phyloP scores from a whole-genome alignment of 371 early-diverging fungal genomes.

The Coemansia sp. region DNA sequence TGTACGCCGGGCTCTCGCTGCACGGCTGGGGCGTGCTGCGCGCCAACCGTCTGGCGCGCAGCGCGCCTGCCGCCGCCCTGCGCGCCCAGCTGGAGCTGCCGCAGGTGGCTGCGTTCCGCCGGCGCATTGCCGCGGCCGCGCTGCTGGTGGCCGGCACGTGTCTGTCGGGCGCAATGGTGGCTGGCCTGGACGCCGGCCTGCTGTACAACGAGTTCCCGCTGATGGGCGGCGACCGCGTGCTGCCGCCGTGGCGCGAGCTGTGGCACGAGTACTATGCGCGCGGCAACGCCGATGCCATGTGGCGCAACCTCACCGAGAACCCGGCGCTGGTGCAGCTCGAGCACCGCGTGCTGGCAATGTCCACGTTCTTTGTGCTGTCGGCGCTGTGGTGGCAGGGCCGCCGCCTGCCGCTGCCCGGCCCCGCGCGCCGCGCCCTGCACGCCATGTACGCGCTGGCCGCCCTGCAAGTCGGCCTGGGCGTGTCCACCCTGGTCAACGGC shows the following conservation, averaged over 20 bases:
- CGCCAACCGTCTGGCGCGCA: slow-evolving; percentile 39
- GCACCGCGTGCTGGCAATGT: slow-evolving; percentile 86
- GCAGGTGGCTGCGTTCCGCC: slow-evolving; percentile 60
- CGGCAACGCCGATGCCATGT: slow-evolving; percentile 54
- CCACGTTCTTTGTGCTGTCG: slow-evolving; percentile 71
- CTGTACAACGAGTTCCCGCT: slow-evolving; percentile 93
- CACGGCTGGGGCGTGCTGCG: slow-evolving; percentile 77
- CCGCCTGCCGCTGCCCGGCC: slow-evolving; percentile 68
- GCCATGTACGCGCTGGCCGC: slow-evolving; percentile 71
- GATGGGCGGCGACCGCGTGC: slow-evolving; percentile 79
- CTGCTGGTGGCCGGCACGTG: slow-evolving; percentile 82
- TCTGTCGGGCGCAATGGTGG: slow-evolving; percentile 91
- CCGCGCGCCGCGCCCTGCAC: slow-evolving; percentile 67
- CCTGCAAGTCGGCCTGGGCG: slow-evolving; percentile 84
- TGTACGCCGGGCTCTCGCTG: slow-evolving; percentile 76
- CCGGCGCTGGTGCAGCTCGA: slow-evolving; percentile 93
- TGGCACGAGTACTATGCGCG: slow-evolving; percentile 66
- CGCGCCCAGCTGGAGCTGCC: slow-evolving; percentile 60
- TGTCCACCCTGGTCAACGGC: slow-evolving; percentile 86
- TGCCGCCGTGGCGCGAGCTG: slow-evolving; percentile 64
- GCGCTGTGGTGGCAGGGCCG: slow-evolving; percentile 75
- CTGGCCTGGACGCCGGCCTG: slow-evolving; percentile 95
- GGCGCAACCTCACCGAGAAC: slow-evolving; percentile 90
- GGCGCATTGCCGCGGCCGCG: slow-evolving; percentile 61
- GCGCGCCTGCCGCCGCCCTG: slow-evolving; percentile 30